Evolutionary conservation across 1,284 basidiomycete species (phyloP), one percentile per base, ranked within the genome.

Genomic region (Fomitopsis palustris): DNA sequence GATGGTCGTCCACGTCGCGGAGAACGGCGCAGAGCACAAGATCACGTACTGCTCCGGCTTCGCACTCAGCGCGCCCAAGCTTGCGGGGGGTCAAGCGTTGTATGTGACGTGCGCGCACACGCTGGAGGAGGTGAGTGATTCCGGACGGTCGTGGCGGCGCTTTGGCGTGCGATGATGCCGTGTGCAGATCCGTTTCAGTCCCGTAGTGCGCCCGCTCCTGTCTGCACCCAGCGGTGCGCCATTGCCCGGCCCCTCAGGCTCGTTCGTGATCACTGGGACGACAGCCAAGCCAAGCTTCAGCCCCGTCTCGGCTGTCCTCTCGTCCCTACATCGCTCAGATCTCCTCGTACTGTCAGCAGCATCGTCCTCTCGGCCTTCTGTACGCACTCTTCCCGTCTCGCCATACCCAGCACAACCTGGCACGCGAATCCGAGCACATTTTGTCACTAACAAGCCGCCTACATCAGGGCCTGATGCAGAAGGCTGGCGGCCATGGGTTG

Each of bases 101-200:
- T 68, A 89, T 27, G 67, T 88, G 14, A 84, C 84, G 1, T 91
- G 88, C 64, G 85, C 83, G 4, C 89, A 91, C 68, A 88, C 88
- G 2, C 67, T 90, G 27, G 83, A 86, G 66, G 80, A 85, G 80
- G 85, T 79, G 65, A 69, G 78, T 68, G 35, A n/a, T n/a, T 57
- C 39, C 10, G 19, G 12, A 2, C 38, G 19, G 19, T 37, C 25
- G 14, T 45, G 25, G 17, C 55, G 6, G 38, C 35, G 49, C 43
- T 42, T 21, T 33, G 21, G 33, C 14, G 25, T 47, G 17, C 4
- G 3, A 21, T 47, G 9, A 29, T 12, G 9, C 27, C 12, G 35
- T 29, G 9, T 43, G 38, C 58, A 85, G 83, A 81, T 84, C 53
- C 76, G 78, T 54, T 76, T 75, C 52, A 62, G 67, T 21, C 65